phyloP scores from a whole-genome alignment of 306 rosid genomes.

The Sesbania bispinosa region DNA sequence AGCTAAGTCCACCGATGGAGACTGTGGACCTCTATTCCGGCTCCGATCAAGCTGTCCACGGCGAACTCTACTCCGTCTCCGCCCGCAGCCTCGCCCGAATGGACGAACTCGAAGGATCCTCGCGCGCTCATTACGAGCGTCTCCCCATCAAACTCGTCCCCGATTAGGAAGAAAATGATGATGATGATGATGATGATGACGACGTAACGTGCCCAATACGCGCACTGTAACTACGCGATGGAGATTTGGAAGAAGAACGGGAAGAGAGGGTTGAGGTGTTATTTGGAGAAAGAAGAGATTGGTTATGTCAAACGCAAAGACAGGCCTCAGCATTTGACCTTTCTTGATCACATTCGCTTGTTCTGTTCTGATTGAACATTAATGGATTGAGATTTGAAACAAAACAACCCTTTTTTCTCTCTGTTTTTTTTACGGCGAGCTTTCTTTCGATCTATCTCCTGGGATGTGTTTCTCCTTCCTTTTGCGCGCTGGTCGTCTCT shows the following conservation, averaged over 20 bases:
- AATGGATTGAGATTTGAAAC: no score
- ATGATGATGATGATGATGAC: no score
- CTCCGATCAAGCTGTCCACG: slow-evolving; percentile 47
- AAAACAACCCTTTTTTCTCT: no score
- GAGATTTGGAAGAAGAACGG: slow-evolving; percentile 65
- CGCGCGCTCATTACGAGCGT: slow-evolving; percentile 59
- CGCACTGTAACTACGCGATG: slow-evolving; percentile 59
- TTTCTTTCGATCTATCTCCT: no score
- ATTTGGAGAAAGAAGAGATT: slow-evolving; percentile 50
- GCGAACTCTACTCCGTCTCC: slow-evolving; percentile 72
- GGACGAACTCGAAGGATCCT: slow-evolving; percentile 68
- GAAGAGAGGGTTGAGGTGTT: slow-evolving; percentile 42
- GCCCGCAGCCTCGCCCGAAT: slow-evolving; percentile 35
- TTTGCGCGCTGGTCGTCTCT: no score
- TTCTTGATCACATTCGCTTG: slow-evolving; percentile 64
- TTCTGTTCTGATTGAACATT: slow-evolving; percentile 35
- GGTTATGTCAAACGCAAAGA: slow-evolving; percentile 79
- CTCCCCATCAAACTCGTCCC: slow-evolving; percentile 41
- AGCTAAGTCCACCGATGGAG: slow-evolving; percentile 22
- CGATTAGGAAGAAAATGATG: no score
- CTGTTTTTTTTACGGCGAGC: no score
- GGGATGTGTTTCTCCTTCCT: no score
- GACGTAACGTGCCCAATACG: slow-evolving; percentile 60
- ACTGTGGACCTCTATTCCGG: slow-evolving; percentile 36
- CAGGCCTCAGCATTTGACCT: slow-evolving; percentile 68